These are phyloP conservation scores for Aspergillus saccharolyticus DNA, from an alignment of 495 filamentous ascomycete species.

Conservation along the genomic window DNA sequence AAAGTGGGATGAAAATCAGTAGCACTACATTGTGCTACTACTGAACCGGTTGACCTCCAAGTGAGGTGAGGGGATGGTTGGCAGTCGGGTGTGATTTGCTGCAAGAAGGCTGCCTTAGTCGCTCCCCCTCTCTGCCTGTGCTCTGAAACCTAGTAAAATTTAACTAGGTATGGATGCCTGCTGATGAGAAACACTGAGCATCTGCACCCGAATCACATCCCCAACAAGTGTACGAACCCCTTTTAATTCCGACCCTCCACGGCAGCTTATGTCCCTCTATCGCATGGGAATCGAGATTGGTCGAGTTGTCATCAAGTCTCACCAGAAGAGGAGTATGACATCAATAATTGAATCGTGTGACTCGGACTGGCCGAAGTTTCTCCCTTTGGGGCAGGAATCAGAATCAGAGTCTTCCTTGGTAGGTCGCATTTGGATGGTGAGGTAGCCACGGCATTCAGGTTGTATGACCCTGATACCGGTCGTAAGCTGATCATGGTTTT, in stretches of 20 bases:
- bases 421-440: not conserved
- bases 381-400: not conserved
- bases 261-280: not conserved
- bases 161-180: no score
- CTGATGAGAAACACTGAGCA: constrained; percentile 9
- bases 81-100: constrained; percentile 11
- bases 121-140: not conserved
- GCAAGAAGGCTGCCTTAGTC: not conserved
- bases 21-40: not conserved
- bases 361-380: not conserved
- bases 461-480: not conserved
- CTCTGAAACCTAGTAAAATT: constrained; percentile 2
- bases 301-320: not conserved
- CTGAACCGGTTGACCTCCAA: not conserved
- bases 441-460: not conserved
- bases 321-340: constrained; percentile 8
- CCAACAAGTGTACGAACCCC: constrained; percentile 6
- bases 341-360: constrained; percentile 15
- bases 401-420: not conserved
- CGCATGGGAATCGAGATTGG: not conserved
- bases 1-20: constrained; percentile 6
- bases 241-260: constrained; percentile 7
- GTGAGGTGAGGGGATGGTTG: constrained; percentile 2
- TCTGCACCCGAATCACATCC: constrained; percentile 16
- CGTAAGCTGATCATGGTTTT: not conserved